Conservation (phyloP, 306 rosid species). For the Quercus suber region DNA sequence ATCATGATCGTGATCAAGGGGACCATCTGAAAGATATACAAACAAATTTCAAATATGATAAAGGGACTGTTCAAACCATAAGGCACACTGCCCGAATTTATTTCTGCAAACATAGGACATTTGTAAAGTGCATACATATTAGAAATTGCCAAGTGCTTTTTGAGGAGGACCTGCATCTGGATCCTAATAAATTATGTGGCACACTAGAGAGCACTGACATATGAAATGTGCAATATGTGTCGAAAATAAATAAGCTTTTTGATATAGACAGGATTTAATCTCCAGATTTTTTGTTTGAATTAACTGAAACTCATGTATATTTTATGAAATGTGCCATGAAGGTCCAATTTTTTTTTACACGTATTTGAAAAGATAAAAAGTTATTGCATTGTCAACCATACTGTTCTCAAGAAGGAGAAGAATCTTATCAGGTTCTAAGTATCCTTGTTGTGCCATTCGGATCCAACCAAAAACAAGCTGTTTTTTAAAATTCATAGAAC, state of each 20-base stretch:
- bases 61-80: background rate
- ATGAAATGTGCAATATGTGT: background rate
- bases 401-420: background rate
- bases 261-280: no score
- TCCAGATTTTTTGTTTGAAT: no score
- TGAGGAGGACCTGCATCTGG: background rate
- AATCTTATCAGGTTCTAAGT: background rate
- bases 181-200: background rate
- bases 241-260: background rate
- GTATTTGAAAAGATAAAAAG: background rate
- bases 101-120: background rate
- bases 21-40: slow-evolving; percentile 27
- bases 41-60: background rate
- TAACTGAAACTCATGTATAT: no score
- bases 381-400: background rate
- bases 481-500: background rate
- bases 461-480: background rate
- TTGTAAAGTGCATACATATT: background rate
- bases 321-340: background rate
- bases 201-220: background rate
- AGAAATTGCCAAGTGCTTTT: background rate
- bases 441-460: background rate
- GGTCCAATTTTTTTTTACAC: background rate
- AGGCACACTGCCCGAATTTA: background rate
- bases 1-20: slow-evolving; percentile 5